Evolutionary conservation across 257 asterid genomes (phyloP), one percentile per base, ranked within the genome.

Genomic region (Dorcoceras hygrometricum): DNA sequence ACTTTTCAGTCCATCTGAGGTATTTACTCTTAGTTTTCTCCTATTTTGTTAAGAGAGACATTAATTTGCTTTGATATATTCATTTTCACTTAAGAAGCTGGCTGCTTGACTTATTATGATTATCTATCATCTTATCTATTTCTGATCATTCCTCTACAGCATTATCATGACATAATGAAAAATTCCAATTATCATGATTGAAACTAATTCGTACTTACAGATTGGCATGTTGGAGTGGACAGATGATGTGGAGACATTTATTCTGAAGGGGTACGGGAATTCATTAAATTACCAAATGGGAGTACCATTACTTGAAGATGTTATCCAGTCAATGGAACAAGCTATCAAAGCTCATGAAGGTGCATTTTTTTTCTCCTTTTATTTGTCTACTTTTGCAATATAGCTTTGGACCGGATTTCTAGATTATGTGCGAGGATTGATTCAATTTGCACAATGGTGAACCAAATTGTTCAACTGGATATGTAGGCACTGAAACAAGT

Each of bases 211-310:
- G 66, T 63, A 25, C 23, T 69, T 73, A 58, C 66, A 90, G 99
- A 83, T 90, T 57, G 81, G 73, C 70, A 78, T 90, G 78, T 80
- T 94, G 83, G 97, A 90, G 84, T 94, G 97, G 97, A 65, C 96
- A 24, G 97, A 94, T 81, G 97, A 94, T 77, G 75, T 94, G 76
- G 96, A 88, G 86, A 81, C 86, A 63, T 94, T 94, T 79, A 73
- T 90, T 50, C 72, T 88, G 64, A 94, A 90, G 81, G 97, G 97
- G 62, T 94, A 94, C 70, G 99, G 97, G 70, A 86, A 90, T 81
- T 76, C 96, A 31, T 76, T 94, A 67, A 94, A 94, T 75, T 90
- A 94, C 73, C 85, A 77, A 62, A 94, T 94, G 99, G 99, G 99
- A 65, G 96, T 90, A 73, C 96, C 97, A 39, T 80, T 94, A 79